Percentiles rank a stretch among this genome's conserved stretches.
These are phyloP conservation scores for Gossypium thurberi DNA, from an alignment of 345 rosid genomes.

Conservation along the genomic window DNA sequence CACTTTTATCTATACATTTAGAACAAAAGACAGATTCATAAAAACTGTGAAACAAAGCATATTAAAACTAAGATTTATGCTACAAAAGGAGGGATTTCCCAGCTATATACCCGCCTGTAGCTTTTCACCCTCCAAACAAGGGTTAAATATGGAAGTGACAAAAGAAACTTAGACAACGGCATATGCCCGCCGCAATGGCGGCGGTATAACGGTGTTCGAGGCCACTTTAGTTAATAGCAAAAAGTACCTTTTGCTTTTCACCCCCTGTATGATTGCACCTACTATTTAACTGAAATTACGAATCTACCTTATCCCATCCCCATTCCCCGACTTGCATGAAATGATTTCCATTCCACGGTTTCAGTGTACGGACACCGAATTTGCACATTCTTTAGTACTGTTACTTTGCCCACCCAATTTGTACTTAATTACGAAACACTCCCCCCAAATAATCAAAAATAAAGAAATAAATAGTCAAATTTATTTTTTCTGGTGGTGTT, in stretches of 20 bases:
- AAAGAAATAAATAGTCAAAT: not conserved
- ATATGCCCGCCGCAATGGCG: conserved; percentile 76
- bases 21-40: conserved; percentile 13
- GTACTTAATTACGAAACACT: conserved; percentile 29
- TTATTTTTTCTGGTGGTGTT: not conserved
- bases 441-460: conserved; percentile 15
- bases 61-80: not conserved
- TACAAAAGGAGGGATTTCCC: not conserved
- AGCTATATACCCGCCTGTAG: not conserved
- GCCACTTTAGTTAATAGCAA: conserved; percentile 12
- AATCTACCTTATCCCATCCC: conserved; percentile 18
- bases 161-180: not conserved
- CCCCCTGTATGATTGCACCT: not conserved
- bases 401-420: not conserved
- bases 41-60: not conserved
- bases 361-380: conserved; percentile 39
- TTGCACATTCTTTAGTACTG: conserved; percentile 20
- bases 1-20: conserved; percentile 14
- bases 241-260: conserved; percentile 4
- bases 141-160: too few relatives aligned
- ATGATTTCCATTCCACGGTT: conserved; percentile 12
- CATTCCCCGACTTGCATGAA: conserved; percentile 24
- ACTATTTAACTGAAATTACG: conserved; percentile 28
- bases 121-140: not conserved
- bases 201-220: conserved; percentile 52